Evolutionary conservation across 2,329 filamentous ascomycete species (phyloP), one percentile per base, ranked within the genome.

Genomic region (Colletotrichum sp.): DNA sequence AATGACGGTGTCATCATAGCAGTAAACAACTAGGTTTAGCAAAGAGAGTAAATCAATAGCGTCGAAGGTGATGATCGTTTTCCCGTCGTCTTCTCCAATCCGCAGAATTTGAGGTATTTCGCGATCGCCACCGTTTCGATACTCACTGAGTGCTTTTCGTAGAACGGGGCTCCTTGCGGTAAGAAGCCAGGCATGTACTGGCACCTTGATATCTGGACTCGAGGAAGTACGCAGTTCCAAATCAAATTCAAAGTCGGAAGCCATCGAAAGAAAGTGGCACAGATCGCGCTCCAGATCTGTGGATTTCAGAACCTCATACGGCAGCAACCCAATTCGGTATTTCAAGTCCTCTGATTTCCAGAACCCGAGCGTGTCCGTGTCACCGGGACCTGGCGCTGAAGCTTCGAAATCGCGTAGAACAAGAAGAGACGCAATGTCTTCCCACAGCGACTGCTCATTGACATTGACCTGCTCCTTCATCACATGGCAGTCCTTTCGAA

Each of bases 401-500:
- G 88, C 85, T 75, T 86, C 83, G 76, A 98, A 91, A 4, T 90
- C 90, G 15, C 87, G 84, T 30, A 98, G 92, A 13, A 93, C 92
- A 6, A 96, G 88, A 8, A 99, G 86, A 0, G 92, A 90, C 34
- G 90, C 88, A 6, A 98, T 78, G 79, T 98, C 94, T 36, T 93
- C 88, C 93, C 94, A 95, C 2, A 99, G 85, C 0, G 88, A 91
- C 73, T 92, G 91, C n/a, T 90, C 88, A 39, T 91, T 89, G 36
- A 98, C 89, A 12, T 88, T 85, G 49, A 98, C 92, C 78, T 92
- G 89, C 49, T 94, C 92, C 68, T 92, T 92, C 71, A 96, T 95
- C 32, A 98, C 92, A 81, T 96, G 93, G 78, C 93, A 95, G 80
- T 98, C 96, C 81, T 94, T 94, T 63, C 97, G 92, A 62, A 98